Percentiles rank a stretch among this genome's conserved stretches.
These are phyloP conservation scores for Balakata baccata DNA, from an alignment of 345 rosid genomes.

Conservation along the genomic window DNA sequence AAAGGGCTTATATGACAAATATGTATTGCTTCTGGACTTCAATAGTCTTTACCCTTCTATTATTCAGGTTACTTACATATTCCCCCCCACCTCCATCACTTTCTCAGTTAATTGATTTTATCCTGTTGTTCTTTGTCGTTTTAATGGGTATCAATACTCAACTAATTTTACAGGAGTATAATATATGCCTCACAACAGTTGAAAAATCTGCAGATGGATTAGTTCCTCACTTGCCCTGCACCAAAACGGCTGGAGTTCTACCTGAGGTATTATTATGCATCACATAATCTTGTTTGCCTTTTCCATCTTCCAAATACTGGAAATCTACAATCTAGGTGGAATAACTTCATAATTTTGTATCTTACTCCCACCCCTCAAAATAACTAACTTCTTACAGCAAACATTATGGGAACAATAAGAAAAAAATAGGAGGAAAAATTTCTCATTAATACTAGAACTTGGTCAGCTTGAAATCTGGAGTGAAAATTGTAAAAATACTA, in stretches of 20 bases:
- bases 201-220: slow-evolving; percentile 75
- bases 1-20: slow-evolving; percentile 90
- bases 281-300: neutral
- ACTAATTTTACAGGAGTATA: slow-evolving; percentile 69
- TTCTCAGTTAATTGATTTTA: neutral
- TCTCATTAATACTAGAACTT: neutral
- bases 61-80: slow-evolving; percentile 66
- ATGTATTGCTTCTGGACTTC: slow-evolving; percentile 88
- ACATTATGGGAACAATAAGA: neutral
- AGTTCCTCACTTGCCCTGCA: slow-evolving; percentile 63
- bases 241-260: slow-evolving; percentile 71
- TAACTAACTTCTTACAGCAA: neutral
- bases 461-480: neutral
- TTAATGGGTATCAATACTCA: slow-evolving; percentile 10
- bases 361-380: neutral
- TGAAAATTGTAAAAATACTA: neutral
- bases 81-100: slow-evolving; percentile 13
- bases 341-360: neutral
- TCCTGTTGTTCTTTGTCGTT: neutral
- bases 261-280: slow-evolving; percentile 64
- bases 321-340: neutral
- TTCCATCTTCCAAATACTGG: slow-evolving; percentile 1
- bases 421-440: neutral
- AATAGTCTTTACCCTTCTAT: slow-evolving; percentile 99
- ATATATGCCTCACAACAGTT: slow-evolving; percentile 95